These are phyloP conservation scores for Suillus subalutaceus DNA, from an alignment of 768 basidiomycete genomes.

Conservation along the genomic window DNA sequence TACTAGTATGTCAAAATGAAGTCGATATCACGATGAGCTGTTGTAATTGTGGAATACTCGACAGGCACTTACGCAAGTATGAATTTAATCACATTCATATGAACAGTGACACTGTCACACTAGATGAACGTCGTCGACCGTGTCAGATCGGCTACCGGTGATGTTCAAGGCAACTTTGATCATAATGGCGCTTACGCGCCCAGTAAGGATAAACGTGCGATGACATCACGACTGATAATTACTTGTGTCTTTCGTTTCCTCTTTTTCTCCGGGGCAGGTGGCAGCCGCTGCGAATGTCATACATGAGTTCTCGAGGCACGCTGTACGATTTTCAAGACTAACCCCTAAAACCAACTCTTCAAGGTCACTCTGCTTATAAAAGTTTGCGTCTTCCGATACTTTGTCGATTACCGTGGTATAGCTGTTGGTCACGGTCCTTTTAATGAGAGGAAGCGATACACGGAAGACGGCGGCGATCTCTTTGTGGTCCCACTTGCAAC, in stretches of 20 bases:
- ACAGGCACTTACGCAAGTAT: too few relatives aligned
- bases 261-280: background rate
- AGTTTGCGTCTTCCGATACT: background rate
- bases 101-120: too few relatives aligned
- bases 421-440: background rate
- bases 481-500: background rate
- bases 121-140: too few relatives aligned
- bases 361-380: background rate
- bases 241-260: background rate
- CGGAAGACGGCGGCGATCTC: background rate
- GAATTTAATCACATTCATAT: too few relatives aligned
- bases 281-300: background rate
- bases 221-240: background rate
- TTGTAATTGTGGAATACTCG: too few relatives aligned
- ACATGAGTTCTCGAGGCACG: background rate
- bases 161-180: too few relatives aligned
- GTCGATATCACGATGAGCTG: too few relatives aligned
- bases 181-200: too few relatives aligned
- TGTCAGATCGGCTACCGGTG: too few relatives aligned
- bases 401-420: background rate
- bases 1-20: background rate
- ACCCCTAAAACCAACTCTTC: background rate
- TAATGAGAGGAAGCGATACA: background rate
- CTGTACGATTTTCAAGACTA: background rate
- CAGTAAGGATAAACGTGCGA: background rate